A percentile compares a stretch with the other conserved stretches of the same genome.
Evolutionary conservation across 2,329 filamentous ascomycete species (phyloP).

Genomic region (Fusarium paranaense): DNA sequence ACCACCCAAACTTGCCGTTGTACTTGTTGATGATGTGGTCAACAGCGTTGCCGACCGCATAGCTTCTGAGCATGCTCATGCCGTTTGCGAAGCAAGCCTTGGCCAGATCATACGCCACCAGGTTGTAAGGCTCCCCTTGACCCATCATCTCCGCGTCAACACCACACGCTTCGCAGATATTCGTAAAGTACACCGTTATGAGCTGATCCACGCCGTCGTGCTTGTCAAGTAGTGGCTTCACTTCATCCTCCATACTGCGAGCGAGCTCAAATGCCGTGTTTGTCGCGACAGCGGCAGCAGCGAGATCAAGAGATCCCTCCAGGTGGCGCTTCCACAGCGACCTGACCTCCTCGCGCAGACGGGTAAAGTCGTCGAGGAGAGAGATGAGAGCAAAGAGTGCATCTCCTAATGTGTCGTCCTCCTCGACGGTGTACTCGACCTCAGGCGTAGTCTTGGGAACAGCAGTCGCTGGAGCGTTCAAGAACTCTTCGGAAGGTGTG

Average conservation of each 20-base stretch:
- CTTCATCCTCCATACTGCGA: constrained; percentile 55
- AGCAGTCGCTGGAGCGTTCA: constrained; percentile 23
- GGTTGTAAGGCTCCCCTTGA: constrained; percentile 9
- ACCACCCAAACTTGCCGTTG: constrained; percentile 36
- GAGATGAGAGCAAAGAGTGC: constrained; percentile 20
- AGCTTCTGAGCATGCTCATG: constrained; percentile 6
- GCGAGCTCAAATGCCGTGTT: constrained; percentile 37
- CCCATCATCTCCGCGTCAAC: constrained; percentile 6
- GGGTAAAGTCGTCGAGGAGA: constrained; percentile 17
- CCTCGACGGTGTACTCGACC: constrained; percentile 20
- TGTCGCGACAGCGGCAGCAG: constrained; percentile 32
- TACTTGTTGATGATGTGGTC: constrained; percentile 5
- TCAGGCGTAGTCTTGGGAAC: not conserved
- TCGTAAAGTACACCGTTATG: not conserved
- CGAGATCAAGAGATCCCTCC: constrained; percentile 20
- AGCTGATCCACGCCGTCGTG: not conserved
- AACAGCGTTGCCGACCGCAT: not conserved
- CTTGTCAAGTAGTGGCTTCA: constrained; percentile 49
- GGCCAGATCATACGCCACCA: constrained; percentile 19
- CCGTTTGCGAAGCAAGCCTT: constrained; percentile 7
- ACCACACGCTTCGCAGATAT: not conserved
- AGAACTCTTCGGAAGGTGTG: constrained; percentile 25
- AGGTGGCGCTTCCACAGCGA: constrained; percentile 22
- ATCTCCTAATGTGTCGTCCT: constrained; percentile 12
- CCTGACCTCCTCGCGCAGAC: constrained; percentile 9